Evolutionary conservation across 2,329 filamentous ascomycete species (phyloP).

Genomic region (Graphilbum ipis-grandicollis): DNA sequence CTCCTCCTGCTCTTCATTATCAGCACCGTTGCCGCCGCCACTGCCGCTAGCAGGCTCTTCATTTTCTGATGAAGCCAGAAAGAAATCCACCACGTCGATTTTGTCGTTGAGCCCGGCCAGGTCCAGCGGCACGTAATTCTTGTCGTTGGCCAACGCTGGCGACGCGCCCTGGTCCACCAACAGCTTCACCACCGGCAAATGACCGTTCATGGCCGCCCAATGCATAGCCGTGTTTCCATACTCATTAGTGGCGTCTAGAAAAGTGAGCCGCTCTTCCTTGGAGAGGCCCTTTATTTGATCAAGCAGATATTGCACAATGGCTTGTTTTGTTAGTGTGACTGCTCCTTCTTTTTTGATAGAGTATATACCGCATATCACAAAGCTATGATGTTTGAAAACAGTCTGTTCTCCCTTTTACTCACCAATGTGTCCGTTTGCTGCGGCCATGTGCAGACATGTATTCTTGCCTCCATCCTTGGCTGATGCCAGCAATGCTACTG

Average conservation of each 20-base stretch:
- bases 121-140: constrained; percentile 66
- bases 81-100: constrained; percentile 45
- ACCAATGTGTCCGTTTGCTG: constrained; percentile 89
- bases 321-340: too few relatives aligned
- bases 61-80: constrained; percentile 23
- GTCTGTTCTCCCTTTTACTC: too few relatives aligned
- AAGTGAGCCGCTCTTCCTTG: constrained; percentile 25
- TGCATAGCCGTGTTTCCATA: constrained; percentile 85
- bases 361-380: too few relatives aligned
- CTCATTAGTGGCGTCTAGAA: constrained; percentile 55
- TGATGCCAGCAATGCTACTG: constrained; percentile 45
- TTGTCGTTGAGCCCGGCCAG: constrained; percentile 56
- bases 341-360: too few relatives aligned
- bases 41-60: constrained; percentile 7
- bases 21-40: background rate
- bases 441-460: constrained; percentile 80
- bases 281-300: constrained; percentile 22
- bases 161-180: constrained; percentile 64
- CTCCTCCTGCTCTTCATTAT: too few relatives aligned
- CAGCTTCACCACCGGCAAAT: constrained; percentile 61
- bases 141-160: constrained; percentile 61
- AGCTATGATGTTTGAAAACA: too few relatives aligned
- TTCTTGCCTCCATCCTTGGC: constrained; percentile 61
- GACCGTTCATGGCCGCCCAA: constrained; percentile 84
- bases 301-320: constrained; percentile 26